Evolutionary conservation across 2,329 filamentous ascomycete species (phyloP).

Genomic region (Endoconidiophora polonica): DNA sequence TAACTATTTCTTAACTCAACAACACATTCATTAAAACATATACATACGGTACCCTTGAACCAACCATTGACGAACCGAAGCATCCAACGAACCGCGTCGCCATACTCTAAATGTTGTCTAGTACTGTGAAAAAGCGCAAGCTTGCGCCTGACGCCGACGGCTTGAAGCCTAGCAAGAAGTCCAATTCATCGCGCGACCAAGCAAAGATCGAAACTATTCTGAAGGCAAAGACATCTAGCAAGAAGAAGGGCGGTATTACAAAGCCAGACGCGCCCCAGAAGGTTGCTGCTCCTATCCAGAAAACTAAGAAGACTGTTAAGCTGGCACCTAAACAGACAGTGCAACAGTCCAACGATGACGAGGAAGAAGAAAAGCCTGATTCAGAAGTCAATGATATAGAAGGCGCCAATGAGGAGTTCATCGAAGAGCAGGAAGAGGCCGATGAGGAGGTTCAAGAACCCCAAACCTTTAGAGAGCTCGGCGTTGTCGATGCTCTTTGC

Average conservation of each 20-base stretch:
- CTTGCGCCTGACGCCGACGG: constrained; percentile 8
- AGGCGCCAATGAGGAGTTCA: background rate
- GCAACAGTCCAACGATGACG: constrained; percentile 1
- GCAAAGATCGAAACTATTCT: constrained; percentile 9
- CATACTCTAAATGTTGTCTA: background rate
- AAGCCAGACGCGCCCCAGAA: background rate
- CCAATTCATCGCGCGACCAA: constrained; percentile 1
- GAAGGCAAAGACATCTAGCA: constrained; percentile 4
- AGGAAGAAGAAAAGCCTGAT: constrained; percentile 3
- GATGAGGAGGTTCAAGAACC: constrained; percentile 20
- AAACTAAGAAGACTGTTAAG: constrained; percentile 3
- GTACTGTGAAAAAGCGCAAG: constrained; percentile 11
- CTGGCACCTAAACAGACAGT: background rate
- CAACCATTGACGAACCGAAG: background rate
- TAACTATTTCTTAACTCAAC: background rate
- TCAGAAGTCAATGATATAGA: constrained; percentile 1
- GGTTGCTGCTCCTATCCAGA: background rate
- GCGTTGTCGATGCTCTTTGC: constrained; percentile 71
- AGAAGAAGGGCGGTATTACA: background rate
- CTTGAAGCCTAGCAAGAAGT: constrained; percentile 5
- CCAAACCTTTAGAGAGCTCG: constrained; percentile 52
- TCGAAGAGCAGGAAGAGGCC: constrained; percentile 6
- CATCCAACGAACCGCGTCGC: background rate
- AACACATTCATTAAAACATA: background rate
- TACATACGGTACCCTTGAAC: background rate